Evolutionary conservation across 2,329 filamentous ascomycete genomes (phyloP).

Genomic region (Fusarium avenaceum): DNA sequence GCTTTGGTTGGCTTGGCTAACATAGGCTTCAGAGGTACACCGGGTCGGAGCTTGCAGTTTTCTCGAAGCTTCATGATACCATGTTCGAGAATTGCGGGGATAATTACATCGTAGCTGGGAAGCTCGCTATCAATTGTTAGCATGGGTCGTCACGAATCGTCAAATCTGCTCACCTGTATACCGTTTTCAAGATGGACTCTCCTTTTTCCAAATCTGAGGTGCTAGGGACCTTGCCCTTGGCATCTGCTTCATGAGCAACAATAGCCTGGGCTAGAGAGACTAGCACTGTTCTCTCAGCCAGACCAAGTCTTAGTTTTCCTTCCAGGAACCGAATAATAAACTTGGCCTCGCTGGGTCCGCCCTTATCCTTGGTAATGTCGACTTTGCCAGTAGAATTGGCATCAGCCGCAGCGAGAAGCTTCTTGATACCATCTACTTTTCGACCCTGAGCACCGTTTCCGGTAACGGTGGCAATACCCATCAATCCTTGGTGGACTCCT

Average conservation of each 20-base stretch:
- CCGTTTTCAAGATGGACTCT: conserved; percentile 87
- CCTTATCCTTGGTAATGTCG: conserved; percentile 92
- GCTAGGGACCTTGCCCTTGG: conserved; percentile 77
- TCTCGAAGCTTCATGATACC: conserved; percentile 87
- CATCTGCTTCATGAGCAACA: conserved; percentile 83
- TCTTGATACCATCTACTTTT: conserved; percentile 96
- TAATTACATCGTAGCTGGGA: conserved; percentile 94
- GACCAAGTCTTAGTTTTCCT: conserved; percentile 89
- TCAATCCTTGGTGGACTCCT: conserved; percentile 88
- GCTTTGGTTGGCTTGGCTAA: conserved; percentile 98
- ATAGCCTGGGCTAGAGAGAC: conserved; percentile 91
- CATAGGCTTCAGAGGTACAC: conserved; percentile 97
- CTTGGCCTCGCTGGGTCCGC: conserved; percentile 94
- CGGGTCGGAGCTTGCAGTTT: conserved; percentile 90
- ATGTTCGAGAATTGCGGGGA: conserved; percentile 88
- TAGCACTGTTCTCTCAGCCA: conserved; percentile 93
- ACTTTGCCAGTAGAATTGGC: conserved; percentile 79
- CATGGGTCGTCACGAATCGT: neutral
- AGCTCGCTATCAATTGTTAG: conserved; percentile 77
- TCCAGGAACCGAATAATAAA: conserved; percentile 93
- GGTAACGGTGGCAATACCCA: conserved; percentile 87
- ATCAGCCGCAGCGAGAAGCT: conserved; percentile 92
- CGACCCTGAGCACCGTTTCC: conserved; percentile 90
- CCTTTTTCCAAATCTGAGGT: conserved; percentile 85
- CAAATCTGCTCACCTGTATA: conserved; percentile 77